Evolutionary conservation across 2,329 filamentous ascomycete species (phyloP).

Genomic region (Diaporthe citriasiana): DNA sequence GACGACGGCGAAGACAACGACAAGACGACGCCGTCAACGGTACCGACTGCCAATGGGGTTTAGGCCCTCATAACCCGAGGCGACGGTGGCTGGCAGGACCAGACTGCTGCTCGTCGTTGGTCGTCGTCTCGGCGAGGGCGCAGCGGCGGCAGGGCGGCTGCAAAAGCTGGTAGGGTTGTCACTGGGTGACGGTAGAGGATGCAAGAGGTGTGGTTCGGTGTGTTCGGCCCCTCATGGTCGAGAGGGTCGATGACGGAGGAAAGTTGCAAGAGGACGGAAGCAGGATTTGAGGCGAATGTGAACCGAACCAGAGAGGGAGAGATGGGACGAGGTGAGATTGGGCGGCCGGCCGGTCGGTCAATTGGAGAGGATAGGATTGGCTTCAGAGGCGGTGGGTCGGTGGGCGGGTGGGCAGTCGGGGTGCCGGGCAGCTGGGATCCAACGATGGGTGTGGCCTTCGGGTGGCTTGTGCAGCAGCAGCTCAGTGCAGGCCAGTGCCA

Average conservation of each 20-base stretch:
- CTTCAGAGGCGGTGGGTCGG: conserved; percentile 13
- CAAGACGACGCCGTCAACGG: conserved; percentile 33
- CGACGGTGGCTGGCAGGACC: conserved; percentile 33
- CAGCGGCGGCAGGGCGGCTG: conserved; percentile 12
- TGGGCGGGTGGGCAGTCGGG: conserved; percentile 12
- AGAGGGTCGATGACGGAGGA: conserved; percentile 34
- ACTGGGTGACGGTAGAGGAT: conserved; percentile 21
- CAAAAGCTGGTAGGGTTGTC: conserved; percentile 9
- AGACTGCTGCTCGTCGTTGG: conserved; percentile 10
- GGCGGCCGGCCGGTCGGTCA: conserved; percentile 22
- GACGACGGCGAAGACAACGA: conserved; percentile 16
- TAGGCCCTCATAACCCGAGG: conserved; percentile 38
- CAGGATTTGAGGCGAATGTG: conserved; percentile 30
- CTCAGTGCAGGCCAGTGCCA: background rate
- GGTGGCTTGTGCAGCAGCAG: background rate
- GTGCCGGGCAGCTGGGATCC: conserved; percentile 30
- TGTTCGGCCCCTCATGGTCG: conserved; percentile 35
- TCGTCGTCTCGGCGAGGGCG: conserved; percentile 1
- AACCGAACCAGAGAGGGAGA: conserved; percentile 12
- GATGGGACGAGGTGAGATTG: conserved; percentile 36
- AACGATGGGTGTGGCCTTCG: background rate
- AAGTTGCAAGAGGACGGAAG: conserved; percentile 14
- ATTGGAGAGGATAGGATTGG: conserved; percentile 11
- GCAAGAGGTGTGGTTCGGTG: conserved; percentile 12
- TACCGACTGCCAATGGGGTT: conserved; percentile 39